Conservation (phyloP, 257 asterid genomes). For the Solanum chiquidenum region DNA sequence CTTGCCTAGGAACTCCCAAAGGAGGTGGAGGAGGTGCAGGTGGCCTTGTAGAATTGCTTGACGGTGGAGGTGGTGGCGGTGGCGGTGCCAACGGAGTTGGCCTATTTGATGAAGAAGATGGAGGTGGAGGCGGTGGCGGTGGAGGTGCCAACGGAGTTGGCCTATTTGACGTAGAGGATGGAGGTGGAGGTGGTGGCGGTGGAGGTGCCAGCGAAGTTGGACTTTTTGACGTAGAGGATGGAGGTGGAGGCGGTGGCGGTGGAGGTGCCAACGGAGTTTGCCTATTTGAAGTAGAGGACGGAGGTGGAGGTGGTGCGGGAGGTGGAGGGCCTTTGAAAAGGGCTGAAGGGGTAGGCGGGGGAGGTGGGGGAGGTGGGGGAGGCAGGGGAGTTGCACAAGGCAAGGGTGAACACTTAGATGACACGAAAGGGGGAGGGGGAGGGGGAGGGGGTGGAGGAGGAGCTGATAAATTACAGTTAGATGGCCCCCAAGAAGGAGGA, state of each 20-base stretch:
- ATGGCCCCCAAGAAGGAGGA: neutral
- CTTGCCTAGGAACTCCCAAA: conserved; percentile 19
- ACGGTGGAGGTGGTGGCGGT: conserved; percentile 12
- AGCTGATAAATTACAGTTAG: neutral
- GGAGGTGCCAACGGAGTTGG: conserved; percentile 8
- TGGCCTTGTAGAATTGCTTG: conserved; percentile 5
- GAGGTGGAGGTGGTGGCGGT: conserved; percentile 5
- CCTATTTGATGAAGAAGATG: conserved; percentile 16
- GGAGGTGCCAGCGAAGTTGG: conserved; percentile 2
- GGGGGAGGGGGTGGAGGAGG: conserved; percentile 10
- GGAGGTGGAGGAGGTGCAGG: conserved; percentile 37
- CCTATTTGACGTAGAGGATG: conserved; percentile 15
- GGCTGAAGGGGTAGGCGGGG: conserved; percentile 4
- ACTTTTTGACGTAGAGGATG: conserved; percentile 1
- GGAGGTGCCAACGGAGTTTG: conserved; percentile 7
- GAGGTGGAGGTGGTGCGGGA: conserved; percentile 11
- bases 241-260: neutral
- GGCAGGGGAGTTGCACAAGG: conserved; percentile 5
- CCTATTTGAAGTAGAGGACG: conserved; percentile 15
- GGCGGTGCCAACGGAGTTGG: conserved; percentile 11
- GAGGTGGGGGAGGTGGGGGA: neutral
- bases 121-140: conserved; percentile 17
- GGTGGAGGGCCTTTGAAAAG: conserved; percentile 5
- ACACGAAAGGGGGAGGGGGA: neutral
- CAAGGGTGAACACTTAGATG: neutral